Evolutionary conservation across 768 basidiomycete genomes (phyloP), one percentile per base, ranked within the genome.

Genomic region (Dendrothele bispora): DNA sequence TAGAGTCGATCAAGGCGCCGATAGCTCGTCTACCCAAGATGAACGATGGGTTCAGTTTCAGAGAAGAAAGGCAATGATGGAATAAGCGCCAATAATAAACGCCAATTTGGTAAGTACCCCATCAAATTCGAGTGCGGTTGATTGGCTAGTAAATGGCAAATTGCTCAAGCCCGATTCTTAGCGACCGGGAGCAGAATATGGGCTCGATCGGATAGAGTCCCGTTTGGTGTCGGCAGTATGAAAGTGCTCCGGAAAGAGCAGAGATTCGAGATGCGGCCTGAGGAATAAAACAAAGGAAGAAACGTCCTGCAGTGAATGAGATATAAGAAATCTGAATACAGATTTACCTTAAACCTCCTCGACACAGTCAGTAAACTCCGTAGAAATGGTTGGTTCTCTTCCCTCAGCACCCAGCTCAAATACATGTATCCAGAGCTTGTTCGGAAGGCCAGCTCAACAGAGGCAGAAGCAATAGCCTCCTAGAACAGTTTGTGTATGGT

Each of bases 141-240:
- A 64, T 53, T 73, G 69, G 21, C 76, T 68, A 38, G 58, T 60
- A 55, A 69, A 72, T 36, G 61, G 55, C 27, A 89, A 55, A 18
- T 67, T 63, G 4, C 88, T 83, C 5, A 97, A 67, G 63, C 95
- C 86, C 20, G 95, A 71, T 8, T 61, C 64, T 49, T 84, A 95
- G 60, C 93, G 77, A 24, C 93, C 93, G 1, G 93, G 93, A 0
- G 86, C 78, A 4, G 91, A 94, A 58, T 86, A 88, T 0, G 89
- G 89, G 55, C 89, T 91, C 41, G 92, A 78, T 43, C 89, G 81
- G 48, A 95, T 83, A 36, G 90, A 88, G 57, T 93, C 91, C 93
- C 93, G 95, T 59, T 77, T 79, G 55, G 80, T 75, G 52, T 95
- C 92, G 6, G 85, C 83, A 25, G 61, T 56, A 49, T 74, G 68